Base-by-base conservation (phyloP, 305 asterid species). In the Fraxinus paxiana region DNA sequence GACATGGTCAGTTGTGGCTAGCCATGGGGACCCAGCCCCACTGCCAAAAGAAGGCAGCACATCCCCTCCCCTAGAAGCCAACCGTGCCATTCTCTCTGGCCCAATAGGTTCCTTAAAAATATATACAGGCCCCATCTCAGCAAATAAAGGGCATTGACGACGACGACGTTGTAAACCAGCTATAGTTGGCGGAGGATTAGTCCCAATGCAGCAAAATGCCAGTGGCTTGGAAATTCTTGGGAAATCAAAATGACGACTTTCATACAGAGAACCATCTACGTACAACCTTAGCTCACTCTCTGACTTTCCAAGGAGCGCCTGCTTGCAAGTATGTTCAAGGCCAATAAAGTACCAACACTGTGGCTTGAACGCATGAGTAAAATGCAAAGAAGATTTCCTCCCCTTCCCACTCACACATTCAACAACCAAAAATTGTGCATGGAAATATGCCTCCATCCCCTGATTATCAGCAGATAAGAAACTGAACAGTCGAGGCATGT, bases 131-230 rank as follows among this genome's bases (percentile, higher is more conserved):
- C 99, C 99, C 98, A 96, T 92, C 90, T 96, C 99, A 82, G 98
- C 97, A 94, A 96, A 96, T 90, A 96, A 85, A 83, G 99, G 99
- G 88, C 99, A 96, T 82, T 96, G 99, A 79, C 99, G 97, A 76
- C 99, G 96, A 31, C 98, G 98, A 18, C 99, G 97, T 83, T 94
- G 99, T 87, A 94, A 87, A 75, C 99, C 98, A 88, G 98, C 99
- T 94, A 96, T 96, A 75, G 99, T 96, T 84, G 99, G 99, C 75
- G 98, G 99, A 81, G 99, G 99, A 85, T 94, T 96, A 77, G 99
- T 96, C 73, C 98, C 99, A 67, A 96, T 92, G 88, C 99, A 96
- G 89, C 99, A 96, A 89, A 94, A 96, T 63, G 98, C 95, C 81
- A 96, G 98, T 24, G 97, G 97, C 89, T 91, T 96, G 81, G 99